Percentiles rank a stretch among this genome's conserved stretches.
phyloP scores from a whole-genome alignment of 2,329 filamentous ascomycete species.

The Atkinsonella hypoxylon region DNA sequence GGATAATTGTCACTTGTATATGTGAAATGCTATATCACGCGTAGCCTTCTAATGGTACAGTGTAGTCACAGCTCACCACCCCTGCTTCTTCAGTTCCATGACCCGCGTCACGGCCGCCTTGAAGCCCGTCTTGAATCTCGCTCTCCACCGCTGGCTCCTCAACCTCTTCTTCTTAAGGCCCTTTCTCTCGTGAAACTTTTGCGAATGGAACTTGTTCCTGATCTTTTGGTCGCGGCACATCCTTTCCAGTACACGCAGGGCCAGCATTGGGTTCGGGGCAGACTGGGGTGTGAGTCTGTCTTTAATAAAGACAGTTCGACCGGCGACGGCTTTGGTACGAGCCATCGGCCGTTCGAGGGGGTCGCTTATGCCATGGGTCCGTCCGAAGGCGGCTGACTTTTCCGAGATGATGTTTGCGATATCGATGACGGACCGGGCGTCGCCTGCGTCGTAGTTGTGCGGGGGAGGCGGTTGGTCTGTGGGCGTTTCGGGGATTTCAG shows the following conservation, averaged over 20 bases:
- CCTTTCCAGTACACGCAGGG: conserved; percentile 29
- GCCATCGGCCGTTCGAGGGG: conserved; percentile 18
- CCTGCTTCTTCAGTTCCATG: conserved; percentile 59
- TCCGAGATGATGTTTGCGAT: conserved; percentile 24
- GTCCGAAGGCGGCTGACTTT: conserved; percentile 15
- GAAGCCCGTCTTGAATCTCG: conserved; percentile 58
- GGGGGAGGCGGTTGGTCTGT: not conserved
- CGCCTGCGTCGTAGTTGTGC: conserved; percentile 10
- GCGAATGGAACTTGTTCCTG: conserved; percentile 38
- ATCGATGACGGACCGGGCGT: conserved; percentile 15
- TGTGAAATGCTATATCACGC: not conserved
- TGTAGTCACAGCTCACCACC: conserved; percentile 45
- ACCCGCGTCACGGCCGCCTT: conserved; percentile 51
- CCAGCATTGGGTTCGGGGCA: conserved; percentile 29
- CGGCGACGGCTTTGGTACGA: conserved; percentile 22
- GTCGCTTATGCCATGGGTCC: conserved; percentile 12
- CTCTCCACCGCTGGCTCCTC: conserved; percentile 55
- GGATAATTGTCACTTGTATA: not conserved
- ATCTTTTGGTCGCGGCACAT: conserved; percentile 43
- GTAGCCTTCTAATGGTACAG: conserved; percentile 1
- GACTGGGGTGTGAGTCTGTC: conserved; percentile 15
- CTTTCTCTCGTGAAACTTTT: conserved; percentile 63
- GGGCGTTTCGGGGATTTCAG: not conserved
- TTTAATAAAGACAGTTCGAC: conserved; percentile 27
- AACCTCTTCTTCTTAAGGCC: conserved; percentile 70